Evolutionary conservation across 2,329 filamentous ascomycete genomes (phyloP).

Genomic region (Raffaelea ambrosiae): DNA sequence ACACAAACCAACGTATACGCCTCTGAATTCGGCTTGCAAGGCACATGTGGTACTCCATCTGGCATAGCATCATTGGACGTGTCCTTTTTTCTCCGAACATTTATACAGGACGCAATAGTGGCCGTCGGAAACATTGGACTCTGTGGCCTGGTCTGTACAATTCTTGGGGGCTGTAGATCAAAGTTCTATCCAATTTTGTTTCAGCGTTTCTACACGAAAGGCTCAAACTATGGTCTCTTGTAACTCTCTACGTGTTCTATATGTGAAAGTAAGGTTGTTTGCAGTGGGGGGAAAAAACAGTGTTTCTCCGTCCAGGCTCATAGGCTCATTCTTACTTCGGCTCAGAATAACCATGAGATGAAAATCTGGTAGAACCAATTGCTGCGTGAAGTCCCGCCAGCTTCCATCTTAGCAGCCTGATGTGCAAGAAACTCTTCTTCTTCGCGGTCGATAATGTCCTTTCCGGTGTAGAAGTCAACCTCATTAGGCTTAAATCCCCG

Average conservation of each 20-base stretch:
- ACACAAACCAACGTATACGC: neutral
- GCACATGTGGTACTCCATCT: neutral
- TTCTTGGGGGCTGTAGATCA: conserved; percentile 12
- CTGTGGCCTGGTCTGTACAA: conserved; percentile 20
- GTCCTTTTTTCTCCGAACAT: neutral
- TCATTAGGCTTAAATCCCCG: neutral
- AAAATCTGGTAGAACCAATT: neutral
- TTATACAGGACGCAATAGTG: conserved; percentile 9
- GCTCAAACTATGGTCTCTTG: too few relatives aligned
- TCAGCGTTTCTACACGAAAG: too few relatives aligned
- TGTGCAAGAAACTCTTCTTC: neutral
- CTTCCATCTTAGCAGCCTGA: neutral
- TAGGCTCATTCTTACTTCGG: too few relatives aligned
- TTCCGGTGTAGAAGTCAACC: neutral
- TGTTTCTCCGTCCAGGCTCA: too few relatives aligned
- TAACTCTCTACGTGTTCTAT: too few relatives aligned
- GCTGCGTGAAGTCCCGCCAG: neutral
- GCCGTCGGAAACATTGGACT: conserved; percentile 19
- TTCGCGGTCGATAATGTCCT: neutral
- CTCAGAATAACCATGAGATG: neutral
- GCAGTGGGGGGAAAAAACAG: too few relatives aligned
- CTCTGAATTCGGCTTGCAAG: neutral
- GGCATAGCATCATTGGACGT: neutral
- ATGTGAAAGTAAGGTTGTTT: too few relatives aligned
- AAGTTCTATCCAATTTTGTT: too few relatives aligned